These are phyloP conservation scores for Hansenula sp. DNA, from an alignment of 1,139 yeast genomes.

Conservation along the genomic window DNA sequence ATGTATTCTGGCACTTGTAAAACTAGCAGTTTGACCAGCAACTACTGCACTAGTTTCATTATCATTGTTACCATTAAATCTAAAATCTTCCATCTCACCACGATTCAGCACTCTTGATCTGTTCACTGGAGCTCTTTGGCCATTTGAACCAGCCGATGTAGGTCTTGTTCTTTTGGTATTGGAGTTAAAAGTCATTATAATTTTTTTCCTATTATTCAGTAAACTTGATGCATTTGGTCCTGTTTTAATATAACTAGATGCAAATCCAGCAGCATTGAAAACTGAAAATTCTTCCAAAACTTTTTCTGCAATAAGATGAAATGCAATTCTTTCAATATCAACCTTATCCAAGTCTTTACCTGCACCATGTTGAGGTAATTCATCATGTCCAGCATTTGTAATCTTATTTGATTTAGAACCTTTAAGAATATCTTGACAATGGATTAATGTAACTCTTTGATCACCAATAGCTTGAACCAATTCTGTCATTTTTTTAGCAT, in stretches of 20 bases:
- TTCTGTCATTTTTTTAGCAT: slow-evolving; percentile 55
- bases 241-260: slow-evolving; percentile 63
- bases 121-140: background rate
- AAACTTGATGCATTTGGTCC: slow-evolving; percentile 53
- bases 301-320: slow-evolving; percentile 66
- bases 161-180: slow-evolving; percentile 14
- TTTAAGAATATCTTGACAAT: slow-evolving; percentile 78
- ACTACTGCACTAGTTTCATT: background rate
- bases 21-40: slow-evolving; percentile 15
- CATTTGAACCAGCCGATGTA: background rate
- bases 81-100: slow-evolving; percentile 11
- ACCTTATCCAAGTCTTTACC: slow-evolving; percentile 62
- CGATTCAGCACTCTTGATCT: slow-evolving; percentile 6
- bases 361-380: slow-evolving; percentile 57
- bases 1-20: slow-evolving; percentile 25
- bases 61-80: slow-evolving; percentile 2
- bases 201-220: slow-evolving; percentile 37
- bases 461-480: slow-evolving; percentile 54
- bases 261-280: slow-evolving; percentile 73
- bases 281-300: slow-evolving; percentile 68
- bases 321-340: slow-evolving; percentile 78
- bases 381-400: slow-evolving; percentile 57
- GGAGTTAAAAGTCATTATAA: slow-evolving; percentile 41
- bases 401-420: slow-evolving; percentile 70
- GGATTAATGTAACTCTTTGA: slow-evolving; percentile 67